Evolutionary conservation across 345 rosid genomes (phyloP).

Genomic region (Carallia pectinifolia): DNA sequence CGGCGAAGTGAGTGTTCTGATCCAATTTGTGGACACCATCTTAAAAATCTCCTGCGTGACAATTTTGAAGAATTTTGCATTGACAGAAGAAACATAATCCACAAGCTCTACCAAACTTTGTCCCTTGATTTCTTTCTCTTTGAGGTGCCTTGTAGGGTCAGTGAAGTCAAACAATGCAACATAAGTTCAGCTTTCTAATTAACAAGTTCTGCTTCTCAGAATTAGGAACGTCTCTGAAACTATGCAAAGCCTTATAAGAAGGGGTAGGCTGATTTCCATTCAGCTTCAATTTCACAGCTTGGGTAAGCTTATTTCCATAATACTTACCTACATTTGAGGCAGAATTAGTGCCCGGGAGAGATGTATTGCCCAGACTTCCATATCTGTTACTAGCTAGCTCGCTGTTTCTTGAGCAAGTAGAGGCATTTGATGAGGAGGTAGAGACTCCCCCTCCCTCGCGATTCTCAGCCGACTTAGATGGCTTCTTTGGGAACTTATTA

Average conservation of each 20-base stretch:
- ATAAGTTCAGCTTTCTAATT: constrained; percentile 52
- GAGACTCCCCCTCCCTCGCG: constrained; percentile 52
- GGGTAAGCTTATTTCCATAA: constrained; percentile 45
- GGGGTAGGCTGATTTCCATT: constrained; percentile 42
- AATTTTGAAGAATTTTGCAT: constrained; percentile 57
- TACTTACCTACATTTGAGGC: constrained; percentile 30
- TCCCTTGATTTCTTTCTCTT: constrained; percentile 74
- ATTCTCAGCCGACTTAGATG: constrained; percentile 49
- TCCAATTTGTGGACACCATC: constrained; percentile 69
- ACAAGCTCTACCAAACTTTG: constrained; percentile 76
- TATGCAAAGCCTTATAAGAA: constrained; percentile 63
- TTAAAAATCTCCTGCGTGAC: constrained; percentile 62
- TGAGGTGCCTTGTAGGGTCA: constrained; percentile 60
- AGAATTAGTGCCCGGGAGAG: constrained; percentile 27
- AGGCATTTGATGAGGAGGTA: constrained; percentile 37
- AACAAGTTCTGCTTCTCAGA: constrained; percentile 70
- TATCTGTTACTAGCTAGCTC: constrained; percentile 33
- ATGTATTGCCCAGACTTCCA: constrained; percentile 26
- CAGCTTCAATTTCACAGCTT: constrained; percentile 41
- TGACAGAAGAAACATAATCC: constrained; percentile 63
- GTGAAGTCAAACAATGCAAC: constrained; percentile 65
- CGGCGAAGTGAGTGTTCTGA: constrained; percentile 59
- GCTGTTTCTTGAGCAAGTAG: constrained; percentile 38
- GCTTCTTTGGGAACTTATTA: constrained; percentile 58
- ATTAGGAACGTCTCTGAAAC: constrained; percentile 67